Conservation (phyloP, 441 rosid genomes). For the Pelargonium cotyledonis region DNA sequence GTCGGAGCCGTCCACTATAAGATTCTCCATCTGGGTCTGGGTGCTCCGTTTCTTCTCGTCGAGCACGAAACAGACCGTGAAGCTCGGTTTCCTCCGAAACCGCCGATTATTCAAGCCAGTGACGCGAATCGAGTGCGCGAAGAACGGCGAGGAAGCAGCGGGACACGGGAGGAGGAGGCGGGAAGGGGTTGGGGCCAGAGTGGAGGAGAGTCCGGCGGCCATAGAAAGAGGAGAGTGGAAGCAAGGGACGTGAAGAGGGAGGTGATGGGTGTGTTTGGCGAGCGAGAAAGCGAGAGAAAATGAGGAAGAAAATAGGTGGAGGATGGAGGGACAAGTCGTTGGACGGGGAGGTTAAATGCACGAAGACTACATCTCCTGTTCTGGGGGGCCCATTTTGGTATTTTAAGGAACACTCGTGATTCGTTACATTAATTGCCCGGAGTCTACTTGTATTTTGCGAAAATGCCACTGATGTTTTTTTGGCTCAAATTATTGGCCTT, state of each 20-base stretch:
- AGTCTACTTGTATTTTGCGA: not conserved
- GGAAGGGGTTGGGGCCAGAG: slow-evolving; percentile 8
- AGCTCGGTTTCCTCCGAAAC: slow-evolving; percentile 27
- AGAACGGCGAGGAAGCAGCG: not conserved
- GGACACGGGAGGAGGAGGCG: slow-evolving; percentile 22
- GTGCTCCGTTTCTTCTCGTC: slow-evolving; percentile 26
- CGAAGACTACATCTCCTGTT: not conserved
- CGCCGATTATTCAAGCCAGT: not conserved
- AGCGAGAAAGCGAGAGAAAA: slow-evolving; percentile 2
- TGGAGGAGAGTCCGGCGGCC: slow-evolving; percentile 63
- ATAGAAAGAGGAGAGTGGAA: slow-evolving; percentile 28
- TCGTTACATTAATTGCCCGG: not conserved
- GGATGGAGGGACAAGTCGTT: not conserved
- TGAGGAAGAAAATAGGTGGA: not conserved
- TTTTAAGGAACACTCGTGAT: not conserved
- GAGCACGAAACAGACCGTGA: not conserved
- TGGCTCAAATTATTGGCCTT: not conserved
- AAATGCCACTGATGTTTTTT: not conserved
- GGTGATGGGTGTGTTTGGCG: not conserved
- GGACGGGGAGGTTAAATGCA: slow-evolving; percentile 1
- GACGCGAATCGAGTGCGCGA: not conserved
- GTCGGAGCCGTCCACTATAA: slow-evolving; percentile 8
- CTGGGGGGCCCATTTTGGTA: not conserved
- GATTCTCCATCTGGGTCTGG: slow-evolving; percentile 25
- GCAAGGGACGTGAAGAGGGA: not conserved